These are phyloP conservation scores for Scedosporium apiospermum DNA, from an alignment of 2,329 filamentous ascomycete genomes.

Conservation along the genomic window DNA sequence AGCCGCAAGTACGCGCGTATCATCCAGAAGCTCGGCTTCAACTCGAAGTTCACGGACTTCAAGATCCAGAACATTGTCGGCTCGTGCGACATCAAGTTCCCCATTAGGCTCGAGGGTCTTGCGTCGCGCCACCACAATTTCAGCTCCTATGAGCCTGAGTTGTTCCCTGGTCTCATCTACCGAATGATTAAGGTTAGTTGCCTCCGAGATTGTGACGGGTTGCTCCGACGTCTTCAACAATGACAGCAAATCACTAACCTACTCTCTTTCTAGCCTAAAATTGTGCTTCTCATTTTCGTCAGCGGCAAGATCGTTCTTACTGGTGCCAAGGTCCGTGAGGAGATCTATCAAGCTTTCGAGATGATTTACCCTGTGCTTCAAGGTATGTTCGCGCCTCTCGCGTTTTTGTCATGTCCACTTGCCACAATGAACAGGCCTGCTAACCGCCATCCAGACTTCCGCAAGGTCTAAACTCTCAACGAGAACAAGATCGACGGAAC, in stretches of 20 bases:
- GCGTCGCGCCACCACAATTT: constrained; percentile 98
- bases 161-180: constrained; percentile 99
- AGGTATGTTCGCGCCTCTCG: constrained; percentile 41
- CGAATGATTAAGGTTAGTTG: constrained; percentile 82
- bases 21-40: constrained; percentile 99
- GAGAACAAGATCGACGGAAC: constrained; percentile 3
- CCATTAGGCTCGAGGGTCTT: constrained; percentile 90
- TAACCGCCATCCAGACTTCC: constrained; percentile 34
- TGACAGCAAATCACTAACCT: neutral
- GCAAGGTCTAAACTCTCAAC: constrained; percentile 36
- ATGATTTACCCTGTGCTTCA: constrained; percentile 95
- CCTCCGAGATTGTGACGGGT: constrained; percentile 62
- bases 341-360: constrained; percentile 95
- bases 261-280: constrained; percentile 2
- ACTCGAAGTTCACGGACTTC: constrained; percentile 98
- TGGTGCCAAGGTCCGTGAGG: constrained; percentile 93
- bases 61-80: constrained; percentile 99
- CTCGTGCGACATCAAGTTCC: constrained; percentile 98
- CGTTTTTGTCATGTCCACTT: neutral
- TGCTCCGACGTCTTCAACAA: neutral
- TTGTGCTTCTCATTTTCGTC: constrained; percentile 89
- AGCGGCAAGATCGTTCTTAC: constrained; percentile 95
- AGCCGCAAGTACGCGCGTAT: constrained; percentile 97
- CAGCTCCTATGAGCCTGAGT: constrained; percentile 95
- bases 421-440: constrained; percentile 7